Evolutionary conservation across 768 basidiomycete species (phyloP).

Genomic region (Russula sp.): DNA sequence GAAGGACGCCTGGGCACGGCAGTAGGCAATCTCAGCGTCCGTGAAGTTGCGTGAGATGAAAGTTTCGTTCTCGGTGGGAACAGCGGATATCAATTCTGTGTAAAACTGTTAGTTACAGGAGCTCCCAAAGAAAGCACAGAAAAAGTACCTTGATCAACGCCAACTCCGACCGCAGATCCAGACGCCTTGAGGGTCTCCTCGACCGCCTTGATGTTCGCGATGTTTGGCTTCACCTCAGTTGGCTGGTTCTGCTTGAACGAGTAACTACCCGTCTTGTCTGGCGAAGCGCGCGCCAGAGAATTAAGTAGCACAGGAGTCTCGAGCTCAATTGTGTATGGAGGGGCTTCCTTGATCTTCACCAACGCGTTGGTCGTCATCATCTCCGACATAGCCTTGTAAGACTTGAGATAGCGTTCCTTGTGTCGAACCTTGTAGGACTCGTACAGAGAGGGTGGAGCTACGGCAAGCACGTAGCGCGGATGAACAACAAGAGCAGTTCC

Average conservation of each 20-base stretch:
- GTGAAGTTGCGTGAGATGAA: constrained; percentile 95
- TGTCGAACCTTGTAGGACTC: constrained; percentile 69
- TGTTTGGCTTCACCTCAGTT: constrained; percentile 43
- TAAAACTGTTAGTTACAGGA: not conserved
- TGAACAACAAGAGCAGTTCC: constrained; percentile 84
- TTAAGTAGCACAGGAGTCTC: constrained; percentile 86
- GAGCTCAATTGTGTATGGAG: constrained; percentile 81
- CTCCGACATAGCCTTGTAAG: constrained; percentile 89
- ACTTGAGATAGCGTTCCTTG: constrained; percentile 54
- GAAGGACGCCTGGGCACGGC: constrained; percentile 76
- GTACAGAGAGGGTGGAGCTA: constrained; percentile 71
- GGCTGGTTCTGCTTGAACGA: constrained; percentile 63
- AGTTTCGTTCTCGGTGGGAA: constrained; percentile 81
- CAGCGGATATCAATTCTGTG: constrained; percentile 82
- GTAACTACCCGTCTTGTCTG: constrained; percentile 77
- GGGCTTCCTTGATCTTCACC: constrained; percentile 90
- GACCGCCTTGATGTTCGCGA: constrained; percentile 61
- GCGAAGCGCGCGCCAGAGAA: constrained; percentile 79
- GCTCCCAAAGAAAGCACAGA: constrained; percentile 10
- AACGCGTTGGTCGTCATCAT: constrained; percentile 93
- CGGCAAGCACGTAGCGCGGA: constrained; percentile 84
- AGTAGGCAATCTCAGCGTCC: constrained; percentile 79
- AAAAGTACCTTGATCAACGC: constrained; percentile 75
- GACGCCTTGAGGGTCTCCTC: constrained; percentile 43
- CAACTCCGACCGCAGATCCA: constrained; percentile 63